phyloP scores from a whole-genome alignment of 805 yeast genomes.

The Starmerella sirachaensis region DNA sequence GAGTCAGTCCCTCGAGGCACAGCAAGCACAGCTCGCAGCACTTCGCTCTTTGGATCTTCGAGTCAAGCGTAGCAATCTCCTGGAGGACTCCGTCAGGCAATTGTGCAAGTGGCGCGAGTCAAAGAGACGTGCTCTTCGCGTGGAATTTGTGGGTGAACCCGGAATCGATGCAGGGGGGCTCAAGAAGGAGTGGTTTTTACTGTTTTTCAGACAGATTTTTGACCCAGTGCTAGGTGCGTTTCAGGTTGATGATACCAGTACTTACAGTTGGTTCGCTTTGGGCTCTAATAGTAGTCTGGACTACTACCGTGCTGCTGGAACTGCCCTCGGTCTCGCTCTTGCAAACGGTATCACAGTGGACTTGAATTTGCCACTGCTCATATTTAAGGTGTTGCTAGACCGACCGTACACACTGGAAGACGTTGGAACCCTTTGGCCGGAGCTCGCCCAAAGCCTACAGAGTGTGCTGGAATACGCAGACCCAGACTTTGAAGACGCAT shows the following conservation, averaged over 20 bases:
- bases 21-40: slow-evolving; percentile 2
- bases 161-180: slow-evolving; percentile 96
- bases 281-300: slow-evolving; percentile 22
- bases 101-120: slow-evolving; percentile 38
- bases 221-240: slow-evolving; percentile 59
- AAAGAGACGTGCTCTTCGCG: slow-evolving; percentile 53
- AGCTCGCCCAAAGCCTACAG: slow-evolving; percentile 41
- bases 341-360: slow-evolving; percentile 83
- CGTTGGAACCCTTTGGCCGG: slow-evolving; percentile 56
- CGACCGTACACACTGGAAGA: slow-evolving; percentile 50
- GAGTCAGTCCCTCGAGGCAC: slow-evolving; percentile 1
- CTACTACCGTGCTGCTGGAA: slow-evolving; percentile 65
- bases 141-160: slow-evolving; percentile 76
- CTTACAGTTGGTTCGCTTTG: slow-evolving; percentile 73
- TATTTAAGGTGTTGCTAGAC: slow-evolving; percentile 61
- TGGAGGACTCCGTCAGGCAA: slow-evolving; percentile 56
- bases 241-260: slow-evolving; percentile 52
- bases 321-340: slow-evolving; percentile 77
- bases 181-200: slow-evolving; percentile 83
- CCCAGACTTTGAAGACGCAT: slow-evolving; percentile 36
- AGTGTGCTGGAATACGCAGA: slow-evolving; percentile 36
- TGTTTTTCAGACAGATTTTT: slow-evolving; percentile 60
- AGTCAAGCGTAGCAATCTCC: slow-evolving; percentile 54
- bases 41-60: slow-evolving; percentile 33
- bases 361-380: slow-evolving; percentile 58